Conservation (phyloP, 768 basidiomycete genomes). For the Hortiboletus flavorubellus region DNA sequence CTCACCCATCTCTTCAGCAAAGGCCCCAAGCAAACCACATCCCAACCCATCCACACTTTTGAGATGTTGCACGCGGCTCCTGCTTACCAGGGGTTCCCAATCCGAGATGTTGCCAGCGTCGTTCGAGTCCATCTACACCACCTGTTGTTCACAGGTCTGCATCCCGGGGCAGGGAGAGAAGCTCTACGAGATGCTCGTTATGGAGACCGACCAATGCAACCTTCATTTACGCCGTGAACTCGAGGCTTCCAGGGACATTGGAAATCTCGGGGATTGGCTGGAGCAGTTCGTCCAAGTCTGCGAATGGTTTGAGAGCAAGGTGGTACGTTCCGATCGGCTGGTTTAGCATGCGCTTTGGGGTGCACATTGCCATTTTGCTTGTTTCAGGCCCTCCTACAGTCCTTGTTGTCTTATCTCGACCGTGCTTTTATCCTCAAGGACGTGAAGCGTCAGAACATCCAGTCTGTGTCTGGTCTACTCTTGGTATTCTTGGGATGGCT, state of each 20-base stretch:
- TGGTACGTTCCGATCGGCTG: conserved; percentile 44
- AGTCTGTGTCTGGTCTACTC: conserved; percentile 34
- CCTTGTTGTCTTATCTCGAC: conserved; percentile 70
- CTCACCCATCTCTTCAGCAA: conserved; percentile 9
- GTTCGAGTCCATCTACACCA: conserved; percentile 53
- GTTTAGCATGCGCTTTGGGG: not conserved
- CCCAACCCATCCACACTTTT: conserved; percentile 30
- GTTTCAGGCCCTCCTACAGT: conserved; percentile 52
- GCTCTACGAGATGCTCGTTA: conserved; percentile 54
- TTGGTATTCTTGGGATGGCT: not conserved
- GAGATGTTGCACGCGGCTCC: conserved; percentile 35
- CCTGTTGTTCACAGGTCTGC: conserved; percentile 55
- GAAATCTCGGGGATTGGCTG: conserved; percentile 51
- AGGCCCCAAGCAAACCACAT: conserved; percentile 4
- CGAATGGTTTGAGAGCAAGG: conserved; percentile 60
- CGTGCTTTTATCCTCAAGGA: conserved; percentile 53
- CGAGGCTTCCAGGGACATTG: not conserved
- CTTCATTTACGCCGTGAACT: conserved; percentile 41
- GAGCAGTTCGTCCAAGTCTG: conserved; percentile 51
- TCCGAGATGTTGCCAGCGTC: conserved; percentile 40
- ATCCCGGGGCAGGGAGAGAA: conserved; percentile 52
- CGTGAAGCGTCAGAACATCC: conserved; percentile 38
- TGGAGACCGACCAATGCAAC: conserved; percentile 59
- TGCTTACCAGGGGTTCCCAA: conserved; percentile 38
- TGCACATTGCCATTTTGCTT: not conserved